Evolutionary conservation across 1,284 basidiomycete genomes (phyloP), one percentile per base, ranked within the genome.

Genomic region (Moesziomyces sp.): DNA sequence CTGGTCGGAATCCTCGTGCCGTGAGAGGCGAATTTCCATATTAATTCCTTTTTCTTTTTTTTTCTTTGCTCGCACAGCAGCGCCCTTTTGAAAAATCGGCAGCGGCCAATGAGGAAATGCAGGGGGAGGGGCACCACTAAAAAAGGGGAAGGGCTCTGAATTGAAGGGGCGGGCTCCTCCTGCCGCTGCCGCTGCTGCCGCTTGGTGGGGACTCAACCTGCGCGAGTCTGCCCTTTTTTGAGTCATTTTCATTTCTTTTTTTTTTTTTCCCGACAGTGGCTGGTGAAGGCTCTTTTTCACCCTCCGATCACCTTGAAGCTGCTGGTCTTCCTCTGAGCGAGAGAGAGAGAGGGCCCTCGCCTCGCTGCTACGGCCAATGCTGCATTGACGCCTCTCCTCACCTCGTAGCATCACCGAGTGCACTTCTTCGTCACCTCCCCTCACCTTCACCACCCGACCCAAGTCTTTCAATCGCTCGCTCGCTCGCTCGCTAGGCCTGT

Each of bases 251-350:
- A 5, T 26, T 26, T 46, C 19, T 52, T 58, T 44, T 50, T 23
- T n/a, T 45, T n/a, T 43, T 23, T n/a, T 45, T n/a, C 35, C 8
- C 40, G 30, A 46, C 38, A 35, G 38, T 18, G 38, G 38, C 38
- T 14, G 38, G 19, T 24, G 30, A 50, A 58, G 46, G 50, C 54
- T 46, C 59, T 48, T 71, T 71, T 71, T 71, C 62, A 64, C 51
- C 68, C 68, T 71, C 68, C 68, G 68, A 71, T 71, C 68, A 71
- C 68, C 24, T 58, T 49, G 46, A 43, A 48, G 21, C 50, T 21
- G n/a, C 24, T 23, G 33, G 21, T 19, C 43, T 13, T 33, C 30
- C 13, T 28, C 8, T 28, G 6, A 1, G 6, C 1, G 24, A 26
- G 24, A 30, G 30, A 30, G 30, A 30, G 30, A 33, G 30, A 30